Evolutionary conservation across 2,329 filamentous ascomycete species (phyloP).

Genomic region (Aschersonia sp.): DNA sequence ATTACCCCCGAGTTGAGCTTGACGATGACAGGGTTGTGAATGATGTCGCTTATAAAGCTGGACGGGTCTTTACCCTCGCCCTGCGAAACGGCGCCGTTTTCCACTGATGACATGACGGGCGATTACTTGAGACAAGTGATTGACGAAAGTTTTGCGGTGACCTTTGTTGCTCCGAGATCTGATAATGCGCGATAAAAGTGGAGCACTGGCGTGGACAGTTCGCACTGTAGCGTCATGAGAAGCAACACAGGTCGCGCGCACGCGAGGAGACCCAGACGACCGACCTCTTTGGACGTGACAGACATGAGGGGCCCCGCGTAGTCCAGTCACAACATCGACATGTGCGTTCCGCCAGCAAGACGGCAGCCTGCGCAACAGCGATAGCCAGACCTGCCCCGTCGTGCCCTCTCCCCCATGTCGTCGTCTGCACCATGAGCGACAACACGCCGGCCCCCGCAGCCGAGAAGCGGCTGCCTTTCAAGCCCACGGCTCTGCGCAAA

Average conservation of each 20-base stretch:
- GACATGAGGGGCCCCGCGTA: too few species aligned
- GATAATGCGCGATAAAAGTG: too few species aligned
- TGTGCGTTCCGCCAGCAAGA: too few species aligned
- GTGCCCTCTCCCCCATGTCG: neutral
- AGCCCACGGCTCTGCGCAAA: constrained; percentile 28
- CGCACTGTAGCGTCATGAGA: too few species aligned
- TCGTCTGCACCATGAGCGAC: constrained; percentile 16
- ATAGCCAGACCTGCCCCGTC: neutral
- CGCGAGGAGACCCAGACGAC: too few species aligned
- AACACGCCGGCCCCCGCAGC: constrained; percentile 13
- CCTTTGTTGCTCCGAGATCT: too few species aligned
- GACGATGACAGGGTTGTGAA: constrained; percentile 84
- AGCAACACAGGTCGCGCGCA: too few species aligned
- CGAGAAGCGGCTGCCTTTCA: constrained; percentile 33
- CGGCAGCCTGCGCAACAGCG: neutral
- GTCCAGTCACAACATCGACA: too few species aligned
- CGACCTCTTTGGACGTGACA: too few species aligned
- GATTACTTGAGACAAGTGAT: neutral
- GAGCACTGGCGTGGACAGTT: too few species aligned
- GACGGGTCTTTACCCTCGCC: constrained; percentile 81
- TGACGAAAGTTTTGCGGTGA: too few species aligned
- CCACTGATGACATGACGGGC: constrained; percentile 23
- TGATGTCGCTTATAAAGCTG: constrained; percentile 85
- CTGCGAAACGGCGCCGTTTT: constrained; percentile 51
- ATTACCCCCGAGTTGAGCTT: constrained; percentile 98